Conservation (phyloP, 2,329 filamentous ascomycete genomes). For the Aspergillus uvarum region DNA sequence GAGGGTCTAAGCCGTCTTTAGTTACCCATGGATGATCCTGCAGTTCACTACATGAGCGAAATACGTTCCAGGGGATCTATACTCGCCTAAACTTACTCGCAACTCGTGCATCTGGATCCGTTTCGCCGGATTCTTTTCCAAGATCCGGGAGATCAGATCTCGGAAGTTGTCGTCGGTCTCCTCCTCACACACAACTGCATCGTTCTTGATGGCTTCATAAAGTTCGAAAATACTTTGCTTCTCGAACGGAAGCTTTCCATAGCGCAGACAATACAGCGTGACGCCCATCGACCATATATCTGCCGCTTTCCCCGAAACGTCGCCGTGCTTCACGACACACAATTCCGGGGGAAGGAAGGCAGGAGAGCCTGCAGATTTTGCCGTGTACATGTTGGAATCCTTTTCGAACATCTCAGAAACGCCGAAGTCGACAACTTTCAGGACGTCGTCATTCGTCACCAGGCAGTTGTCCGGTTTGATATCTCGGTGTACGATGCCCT, state of each 20-base stretch:
- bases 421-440: slow-evolving; percentile 98
- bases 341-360: slow-evolving; percentile 93
- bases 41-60: slow-evolving; percentile 9
- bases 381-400: slow-evolving; percentile 79
- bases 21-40: slow-evolving; percentile 95
- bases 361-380: slow-evolving; percentile 90
- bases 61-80: background rate
- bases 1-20: slow-evolving; percentile 69
- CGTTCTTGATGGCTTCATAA: slow-evolving; percentile 80
- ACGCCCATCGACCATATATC: slow-evolving; percentile 99
- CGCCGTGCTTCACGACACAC: slow-evolving; percentile 80
- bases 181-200: slow-evolving; percentile 62
- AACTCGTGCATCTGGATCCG: slow-evolving; percentile 81
- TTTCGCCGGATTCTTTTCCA: slow-evolving; percentile 82
- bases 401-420: slow-evolving; percentile 99
- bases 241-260: slow-evolving; percentile 85
- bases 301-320: slow-evolving; percentile 82
- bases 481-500: slow-evolving; percentile 92
- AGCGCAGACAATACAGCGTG: slow-evolving; percentile 87
- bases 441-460: slow-evolving; percentile 83
- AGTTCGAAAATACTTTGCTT: slow-evolving; percentile 76
- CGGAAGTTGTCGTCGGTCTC: slow-evolving; percentile 67
- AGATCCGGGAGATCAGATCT: slow-evolving; percentile 69
- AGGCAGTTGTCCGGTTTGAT: slow-evolving; percentile 98
- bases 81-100: slow-evolving; percentile 59